Conservation (phyloP, 2,329 filamentous ascomycete species). For the Bipolaris cookei region DNA sequence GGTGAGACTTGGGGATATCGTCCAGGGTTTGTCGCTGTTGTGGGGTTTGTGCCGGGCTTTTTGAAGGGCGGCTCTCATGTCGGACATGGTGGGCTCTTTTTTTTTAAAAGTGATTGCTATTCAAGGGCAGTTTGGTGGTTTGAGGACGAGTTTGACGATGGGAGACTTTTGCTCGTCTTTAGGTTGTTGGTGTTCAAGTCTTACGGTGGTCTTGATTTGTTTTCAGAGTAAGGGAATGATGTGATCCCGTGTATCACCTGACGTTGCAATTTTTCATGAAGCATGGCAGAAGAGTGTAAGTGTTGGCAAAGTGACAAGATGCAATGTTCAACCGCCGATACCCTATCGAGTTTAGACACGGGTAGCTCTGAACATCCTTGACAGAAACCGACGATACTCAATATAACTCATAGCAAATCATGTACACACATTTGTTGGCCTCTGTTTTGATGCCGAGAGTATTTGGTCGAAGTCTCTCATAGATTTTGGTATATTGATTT, state of each 20-base stretch:
- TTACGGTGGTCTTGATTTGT: not conserved
- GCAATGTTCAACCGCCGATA: slow-evolving; percentile 10
- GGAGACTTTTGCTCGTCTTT: too few relatives aligned
- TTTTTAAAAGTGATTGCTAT: too few relatives aligned
- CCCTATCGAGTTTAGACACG: slow-evolving; percentile 19
- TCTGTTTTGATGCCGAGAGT: not conserved
- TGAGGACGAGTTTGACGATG: too few relatives aligned
- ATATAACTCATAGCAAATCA: not conserved
- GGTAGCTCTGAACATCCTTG: slow-evolving; percentile 10
- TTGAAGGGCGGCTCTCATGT: slow-evolving; percentile 20
- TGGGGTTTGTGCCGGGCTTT: slow-evolving; percentile 14
- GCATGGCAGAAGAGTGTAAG: not conserved
- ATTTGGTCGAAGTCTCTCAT: not conserved
- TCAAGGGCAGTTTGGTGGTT: too few relatives aligned
- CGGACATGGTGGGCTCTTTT: slow-evolving; percentile 18
- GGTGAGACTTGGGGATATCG: slow-evolving; percentile 17
- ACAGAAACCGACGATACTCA: not conserved
- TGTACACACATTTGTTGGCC: not conserved
- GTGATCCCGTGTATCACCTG: not conserved
- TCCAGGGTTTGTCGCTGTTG: not conserved
- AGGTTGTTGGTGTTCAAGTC: not conserved
- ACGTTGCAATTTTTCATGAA: not conserved
- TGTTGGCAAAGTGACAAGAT: slow-evolving; percentile 1
- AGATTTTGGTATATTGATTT: slow-evolving; percentile 13
- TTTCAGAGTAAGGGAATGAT: too few relatives aligned